phyloP scores from a whole-genome alignment of 169 alveolate species.

The Plasmodium chabaudi region DNA sequence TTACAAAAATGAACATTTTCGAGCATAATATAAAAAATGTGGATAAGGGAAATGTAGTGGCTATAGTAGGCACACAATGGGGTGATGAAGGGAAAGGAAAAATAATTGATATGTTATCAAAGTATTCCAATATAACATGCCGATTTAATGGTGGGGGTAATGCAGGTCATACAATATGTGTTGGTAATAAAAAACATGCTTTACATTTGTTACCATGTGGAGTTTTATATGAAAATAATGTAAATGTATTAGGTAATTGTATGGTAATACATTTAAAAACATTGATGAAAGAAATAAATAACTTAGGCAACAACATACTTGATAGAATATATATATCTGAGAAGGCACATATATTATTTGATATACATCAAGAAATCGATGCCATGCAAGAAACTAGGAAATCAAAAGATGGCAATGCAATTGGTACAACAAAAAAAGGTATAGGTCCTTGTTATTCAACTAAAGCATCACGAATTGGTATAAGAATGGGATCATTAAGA shows the following conservation, averaged over 20 bases:
- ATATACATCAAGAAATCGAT: slow-evolving; percentile 86
- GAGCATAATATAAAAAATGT: slow-evolving; percentile 54
- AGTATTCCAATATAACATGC: slow-evolving; percentile 90
- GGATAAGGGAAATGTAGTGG: slow-evolving; percentile 76
- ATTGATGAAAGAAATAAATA: slow-evolving; percentile 77
- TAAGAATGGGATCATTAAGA: slow-evolving; percentile 88
- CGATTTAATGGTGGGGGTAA: slow-evolving; percentile 96
- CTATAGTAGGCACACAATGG: slow-evolving; percentile 95
- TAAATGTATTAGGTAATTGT: slow-evolving; percentile 94
- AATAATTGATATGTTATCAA: slow-evolving; percentile 93
- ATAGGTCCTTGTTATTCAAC: slow-evolving; percentile 96
- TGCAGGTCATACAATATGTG: slow-evolving; percentile 94
- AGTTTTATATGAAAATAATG: slow-evolving; percentile 83
- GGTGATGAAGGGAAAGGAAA: slow-evolving; percentile 99
- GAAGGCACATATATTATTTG: slow-evolving; percentile 93
- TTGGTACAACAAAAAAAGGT: slow-evolving; percentile 97
- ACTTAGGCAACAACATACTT: slow-evolving; percentile 74
- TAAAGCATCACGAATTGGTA: slow-evolving; percentile 92
- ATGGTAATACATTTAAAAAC: slow-evolving; percentile 89
- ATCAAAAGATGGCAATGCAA: slow-evolving; percentile 78
- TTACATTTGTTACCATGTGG: slow-evolving; percentile 97
- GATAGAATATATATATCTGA: slow-evolving; percentile 89
- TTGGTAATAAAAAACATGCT: slow-evolving; percentile 88
- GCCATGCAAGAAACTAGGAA: slow-evolving; percentile 80
- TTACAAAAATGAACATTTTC: slow-evolving; percentile 67